phyloP scores from a whole-genome alignment of 1,284 basidiomycete species.

The Cerrena zonata region DNA sequence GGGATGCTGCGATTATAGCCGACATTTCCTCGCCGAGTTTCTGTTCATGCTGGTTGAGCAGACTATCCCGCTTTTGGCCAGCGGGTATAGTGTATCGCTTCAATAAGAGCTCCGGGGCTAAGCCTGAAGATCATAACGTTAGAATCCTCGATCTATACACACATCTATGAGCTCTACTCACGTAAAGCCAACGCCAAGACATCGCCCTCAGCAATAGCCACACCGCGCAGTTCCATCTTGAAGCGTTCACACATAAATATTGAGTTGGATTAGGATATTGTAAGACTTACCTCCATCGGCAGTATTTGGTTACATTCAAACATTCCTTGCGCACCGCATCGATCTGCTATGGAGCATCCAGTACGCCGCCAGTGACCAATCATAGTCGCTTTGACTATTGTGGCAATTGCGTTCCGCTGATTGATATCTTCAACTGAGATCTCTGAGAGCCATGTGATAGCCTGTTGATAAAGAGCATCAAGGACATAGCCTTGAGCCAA shows the following conservation, averaged over 20 bases:
- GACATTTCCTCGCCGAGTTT: slow-evolving; percentile 19
- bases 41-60: slow-evolving; percentile 34
- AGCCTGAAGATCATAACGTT: slow-evolving; percentile 21
- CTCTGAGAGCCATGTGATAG: slow-evolving; percentile 27
- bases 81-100: slow-evolving; percentile 26
- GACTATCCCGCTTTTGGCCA: slow-evolving; percentile 20
- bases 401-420: slow-evolving; percentile 36
- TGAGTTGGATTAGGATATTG: no score
- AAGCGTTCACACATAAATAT: no score
- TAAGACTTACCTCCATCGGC: slow-evolving; percentile 34
- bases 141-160: neutral
- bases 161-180: neutral
- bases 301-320: slow-evolving; percentile 39
- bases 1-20: slow-evolving; percentile 12
- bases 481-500: slow-evolving; percentile 38
- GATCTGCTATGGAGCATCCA: slow-evolving; percentile 32
- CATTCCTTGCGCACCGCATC: slow-evolving; percentile 47
- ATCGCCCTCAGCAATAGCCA: slow-evolving; percentile 42
- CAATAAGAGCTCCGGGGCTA: slow-evolving; percentile 32
- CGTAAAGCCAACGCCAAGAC: slow-evolving; percentile 33
- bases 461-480: slow-evolving; percentile 28
- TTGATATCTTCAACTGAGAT: slow-evolving; percentile 23
- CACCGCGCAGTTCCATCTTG: slow-evolving; percentile 34
- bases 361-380: slow-evolving; percentile 28
- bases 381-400: slow-evolving; percentile 35